A percentile compares a stretch with the other conserved stretches of the same genome.
These are phyloP conservation scores for Ostreobium quekettii DNA, from an alignment of 139 green algal genomes.

Conservation along the genomic window DNA sequence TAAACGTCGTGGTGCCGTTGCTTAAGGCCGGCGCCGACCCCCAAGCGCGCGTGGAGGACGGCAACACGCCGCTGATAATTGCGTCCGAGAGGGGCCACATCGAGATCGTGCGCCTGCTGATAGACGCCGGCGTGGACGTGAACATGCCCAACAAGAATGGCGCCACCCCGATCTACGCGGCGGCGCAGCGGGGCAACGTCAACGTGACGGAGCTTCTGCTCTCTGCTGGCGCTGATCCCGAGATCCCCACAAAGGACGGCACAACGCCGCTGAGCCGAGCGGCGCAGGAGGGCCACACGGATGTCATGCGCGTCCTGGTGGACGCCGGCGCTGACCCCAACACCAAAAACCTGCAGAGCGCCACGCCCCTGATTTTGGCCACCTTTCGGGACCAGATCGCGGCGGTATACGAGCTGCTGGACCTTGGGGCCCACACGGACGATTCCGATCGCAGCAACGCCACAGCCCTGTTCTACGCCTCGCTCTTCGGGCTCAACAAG, in stretches of 20 bases:
- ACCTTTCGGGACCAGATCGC: neutral
- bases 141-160: neutral
- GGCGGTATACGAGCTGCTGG: neutral
- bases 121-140: neutral
- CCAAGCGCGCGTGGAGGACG: neutral
- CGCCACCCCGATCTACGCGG: neutral
- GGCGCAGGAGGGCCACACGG: neutral
- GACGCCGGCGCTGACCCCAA: neutral
- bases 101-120: neutral
- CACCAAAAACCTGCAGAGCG: neutral
- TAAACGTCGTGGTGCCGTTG: slow-evolving; percentile 24
- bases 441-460: neutral
- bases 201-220: neutral
- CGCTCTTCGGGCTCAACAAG: neutral
- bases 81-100: neutral
- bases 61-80: slow-evolving; percentile 8
- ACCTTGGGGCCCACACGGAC: neutral
- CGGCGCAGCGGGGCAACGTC: neutral
- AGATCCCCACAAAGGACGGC: neutral
- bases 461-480: slow-evolving; percentile 10
- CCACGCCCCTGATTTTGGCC: slow-evolving; percentile 11
- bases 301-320: neutral
- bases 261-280: slow-evolving; percentile 2
- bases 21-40: slow-evolving; percentile 19
- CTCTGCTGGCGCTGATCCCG: neutral